These are phyloP conservation scores for Phlebiopsis gigantea DNA, from an alignment of 768 basidiomycete species.

Conservation along the genomic window DNA sequence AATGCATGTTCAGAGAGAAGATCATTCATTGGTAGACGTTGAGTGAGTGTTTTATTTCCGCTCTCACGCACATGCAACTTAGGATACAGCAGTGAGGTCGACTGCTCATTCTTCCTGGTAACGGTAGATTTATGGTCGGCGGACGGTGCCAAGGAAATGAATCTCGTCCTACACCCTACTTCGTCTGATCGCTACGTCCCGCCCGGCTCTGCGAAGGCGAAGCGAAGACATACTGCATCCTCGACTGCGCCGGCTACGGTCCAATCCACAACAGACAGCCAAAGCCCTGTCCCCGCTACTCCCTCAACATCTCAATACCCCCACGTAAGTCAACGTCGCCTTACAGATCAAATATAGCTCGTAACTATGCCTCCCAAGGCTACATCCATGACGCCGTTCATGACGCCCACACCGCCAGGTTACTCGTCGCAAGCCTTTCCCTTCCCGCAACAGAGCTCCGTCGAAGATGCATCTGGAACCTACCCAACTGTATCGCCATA, in stretches of 20 bases:
- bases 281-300: slow-evolving; percentile 17
- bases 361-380: slow-evolving; percentile 19
- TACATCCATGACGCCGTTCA: slow-evolving; percentile 31
- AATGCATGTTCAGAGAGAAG: slow-evolving; percentile 67
- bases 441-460: slow-evolving; percentile 37
- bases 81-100: slow-evolving; percentile 56
- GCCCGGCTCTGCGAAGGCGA: slow-evolving; percentile 18
- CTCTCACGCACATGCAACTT: neutral
- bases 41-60: slow-evolving; percentile 48
- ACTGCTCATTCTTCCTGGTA: slow-evolving; percentile 84
- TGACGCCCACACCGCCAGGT: slow-evolving; percentile 35
- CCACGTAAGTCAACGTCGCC: slow-evolving; percentile 16
- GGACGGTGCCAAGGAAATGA: slow-evolving; percentile 79
- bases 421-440: slow-evolving; percentile 39
- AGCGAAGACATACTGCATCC: slow-evolving; percentile 20
- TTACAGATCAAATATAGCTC: no score
- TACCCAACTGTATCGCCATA: slow-evolving; percentile 39
- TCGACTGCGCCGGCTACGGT: slow-evolving; percentile 15
- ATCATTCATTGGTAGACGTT: slow-evolving; percentile 63
- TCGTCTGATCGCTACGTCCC: slow-evolving; percentile 62
- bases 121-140: slow-evolving; percentile 91
- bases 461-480: slow-evolving; percentile 31
- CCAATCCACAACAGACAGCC: slow-evolving; percentile 14
- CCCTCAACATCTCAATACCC: slow-evolving; percentile 19
- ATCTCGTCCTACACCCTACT: slow-evolving; percentile 84